Percentiles rank a stretch among this genome's conserved stretches.
Conservation (phyloP, 2,329 filamentous ascomycete genomes). For the Pseudogymnoascus sp. region DNA sequence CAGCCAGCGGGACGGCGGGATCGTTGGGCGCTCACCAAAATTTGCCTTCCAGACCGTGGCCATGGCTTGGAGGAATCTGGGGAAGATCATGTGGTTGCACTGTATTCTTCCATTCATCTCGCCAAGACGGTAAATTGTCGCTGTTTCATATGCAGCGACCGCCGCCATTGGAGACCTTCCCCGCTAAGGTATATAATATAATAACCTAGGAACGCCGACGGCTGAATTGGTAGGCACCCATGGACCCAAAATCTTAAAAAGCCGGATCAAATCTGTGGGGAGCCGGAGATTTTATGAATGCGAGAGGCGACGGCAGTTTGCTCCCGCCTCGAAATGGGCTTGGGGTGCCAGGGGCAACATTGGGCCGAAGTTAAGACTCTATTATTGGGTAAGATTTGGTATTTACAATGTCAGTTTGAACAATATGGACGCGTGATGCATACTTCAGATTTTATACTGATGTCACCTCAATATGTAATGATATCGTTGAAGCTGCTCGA, state of each 20-base stretch:
- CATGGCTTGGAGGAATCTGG: neutral
- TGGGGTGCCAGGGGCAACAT: neutral
- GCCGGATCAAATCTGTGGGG: neutral
- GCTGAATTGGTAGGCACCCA: neutral
- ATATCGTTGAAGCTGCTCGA: neutral
- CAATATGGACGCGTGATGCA: neutral
- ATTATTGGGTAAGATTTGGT: neutral
- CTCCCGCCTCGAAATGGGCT: neutral
- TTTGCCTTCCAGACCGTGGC: neutral
- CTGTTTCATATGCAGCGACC: conserved; percentile 1
- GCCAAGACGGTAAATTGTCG: conserved; percentile 4
- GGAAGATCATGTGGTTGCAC: conserved; percentile 6
- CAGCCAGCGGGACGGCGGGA: neutral
- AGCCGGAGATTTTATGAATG: conserved; percentile 1
- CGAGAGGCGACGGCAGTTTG: neutral
- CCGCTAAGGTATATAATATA: neutral
- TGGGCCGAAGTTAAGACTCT: neutral
- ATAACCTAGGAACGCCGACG: neutral
- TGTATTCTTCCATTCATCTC: neutral
- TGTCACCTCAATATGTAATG: neutral
- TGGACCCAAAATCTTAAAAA: neutral
- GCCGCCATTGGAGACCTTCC: neutral
- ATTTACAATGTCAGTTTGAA: neutral
- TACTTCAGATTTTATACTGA: neutral
- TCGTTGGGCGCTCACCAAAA: neutral